Conservation (phyloP, 495 filamentous ascomycete species). For the Xylaria bambusicola region DNA sequence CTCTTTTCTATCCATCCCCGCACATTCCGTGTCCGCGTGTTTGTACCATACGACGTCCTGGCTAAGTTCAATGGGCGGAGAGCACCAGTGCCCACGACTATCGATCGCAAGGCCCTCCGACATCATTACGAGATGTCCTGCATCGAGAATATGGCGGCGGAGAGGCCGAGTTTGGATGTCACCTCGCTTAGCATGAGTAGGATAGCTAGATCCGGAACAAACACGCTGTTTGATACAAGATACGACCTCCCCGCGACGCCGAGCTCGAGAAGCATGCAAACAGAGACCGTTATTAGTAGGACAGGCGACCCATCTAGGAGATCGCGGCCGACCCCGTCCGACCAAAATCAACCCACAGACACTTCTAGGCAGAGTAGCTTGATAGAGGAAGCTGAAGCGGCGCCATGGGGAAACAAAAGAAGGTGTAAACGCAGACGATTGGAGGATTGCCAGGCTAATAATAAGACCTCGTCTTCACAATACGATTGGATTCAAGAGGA, state of each 20-base stretch:
- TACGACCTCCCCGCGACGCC: background rate
- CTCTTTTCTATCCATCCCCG: constrained; percentile 5
- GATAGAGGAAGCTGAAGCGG: background rate
- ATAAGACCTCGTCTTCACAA: background rate
- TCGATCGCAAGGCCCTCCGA: constrained; percentile 4
- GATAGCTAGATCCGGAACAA: background rate
- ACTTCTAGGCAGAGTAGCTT: background rate
- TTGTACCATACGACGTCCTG: background rate
- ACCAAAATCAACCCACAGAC: background rate
- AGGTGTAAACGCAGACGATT: background rate
- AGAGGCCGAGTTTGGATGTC: constrained; percentile 5
- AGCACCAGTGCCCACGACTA: constrained; percentile 8
- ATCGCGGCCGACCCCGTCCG: background rate
- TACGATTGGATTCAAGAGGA: background rate
- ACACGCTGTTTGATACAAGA: background rate
- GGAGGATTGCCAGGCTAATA: background rate
- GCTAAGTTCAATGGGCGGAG: background rate
- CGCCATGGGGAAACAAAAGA: background rate
- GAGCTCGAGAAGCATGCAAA: background rate
- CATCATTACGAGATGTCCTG: constrained; percentile 11
- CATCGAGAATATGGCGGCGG: constrained; percentile 4
- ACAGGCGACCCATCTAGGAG: constrained; percentile 1
- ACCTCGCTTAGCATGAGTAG: background rate
- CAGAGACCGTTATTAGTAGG: background rate
- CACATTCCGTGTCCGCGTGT: constrained; percentile 1